Base-by-base conservation (phyloP, 2,329 filamentous ascomycete genomes). In the Byssoonygena ceratinophila region DNA sequence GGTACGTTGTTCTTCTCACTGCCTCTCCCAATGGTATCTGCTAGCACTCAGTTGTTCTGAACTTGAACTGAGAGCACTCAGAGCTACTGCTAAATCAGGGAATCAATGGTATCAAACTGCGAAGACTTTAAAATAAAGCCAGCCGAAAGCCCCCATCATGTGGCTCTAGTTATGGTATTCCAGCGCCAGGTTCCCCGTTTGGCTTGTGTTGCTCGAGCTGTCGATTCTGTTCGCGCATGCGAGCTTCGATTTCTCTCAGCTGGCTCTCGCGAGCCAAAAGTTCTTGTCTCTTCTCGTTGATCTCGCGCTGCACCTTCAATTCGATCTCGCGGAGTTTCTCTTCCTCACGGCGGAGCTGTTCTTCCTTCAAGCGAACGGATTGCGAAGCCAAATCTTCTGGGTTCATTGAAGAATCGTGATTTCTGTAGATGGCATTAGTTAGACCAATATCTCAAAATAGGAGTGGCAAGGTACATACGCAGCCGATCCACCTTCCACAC, bases 291-390 rank as follows among this genome's bases (percentile, higher is more conserved):
- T 98, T 98, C 81, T 97, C 92, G 75, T 96, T 95, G 77, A 98
- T 98, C 75, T 98, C 92, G 68, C 92, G 87, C 77, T 98, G 92
- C 58, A 98, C 92, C 84, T 98, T 98, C 77, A 96, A 79, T 71
- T 98, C 92, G 69, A 98, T 97, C 77, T 98, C 92, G 72, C 92
- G 87, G 59, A 98, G 84, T 79, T 98, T 98, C 85, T 98, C 92
- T 77, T 98, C 92, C 74, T 98, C 92, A 66, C 92, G 89, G 68
- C 92, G 88, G 63, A 98, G 86, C 73, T 98, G 92, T 75, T 98
- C 92, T 72, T 98, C 92, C 88, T 98, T 98, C 71, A 98, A 84
- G 59, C 92, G 89, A 58, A 98, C 92, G 34, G 90, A 97, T 74
- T 98, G 92, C 56, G 87, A 92, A 47, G 92, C 92, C 58, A 98